Evolutionary conservation across 1,284 basidiomycete species (phyloP).

Genomic region (Porodaedalea pini): DNA sequence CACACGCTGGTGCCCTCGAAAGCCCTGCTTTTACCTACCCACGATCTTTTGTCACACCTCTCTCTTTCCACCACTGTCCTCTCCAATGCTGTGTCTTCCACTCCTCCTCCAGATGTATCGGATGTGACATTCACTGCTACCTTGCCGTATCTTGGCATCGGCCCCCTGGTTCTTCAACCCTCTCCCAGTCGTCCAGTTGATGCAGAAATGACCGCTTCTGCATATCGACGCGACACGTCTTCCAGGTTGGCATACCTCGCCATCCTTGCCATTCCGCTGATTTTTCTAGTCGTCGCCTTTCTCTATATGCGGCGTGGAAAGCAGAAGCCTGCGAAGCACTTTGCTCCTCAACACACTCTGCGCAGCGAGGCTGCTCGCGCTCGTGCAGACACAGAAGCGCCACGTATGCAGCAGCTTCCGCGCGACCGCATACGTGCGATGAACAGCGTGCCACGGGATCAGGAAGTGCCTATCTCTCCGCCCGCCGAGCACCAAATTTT

Average conservation of each 20-base stretch:
- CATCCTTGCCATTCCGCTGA: background rate
- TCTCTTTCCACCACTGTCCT: background rate
- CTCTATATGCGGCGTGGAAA: slow-evolving; percentile 1
- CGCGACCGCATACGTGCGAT: slow-evolving; percentile 18
- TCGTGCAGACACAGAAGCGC: background rate
- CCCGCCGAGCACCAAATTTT: background rate
- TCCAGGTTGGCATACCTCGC: slow-evolving; percentile 4
- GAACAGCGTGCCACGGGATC: slow-evolving; percentile 11
- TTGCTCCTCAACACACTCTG: background rate
- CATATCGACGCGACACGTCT: background rate
- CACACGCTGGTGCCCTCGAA: background rate
- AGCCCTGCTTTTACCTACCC: background rate
- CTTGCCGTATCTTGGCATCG: slow-evolving; percentile 6
- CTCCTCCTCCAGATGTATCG: background rate
- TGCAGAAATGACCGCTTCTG: background rate
- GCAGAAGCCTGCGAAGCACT: slow-evolving; percentile 1
- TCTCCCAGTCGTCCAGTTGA: background rate
- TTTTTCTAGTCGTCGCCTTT: background rate
- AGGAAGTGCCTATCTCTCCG: background rate
- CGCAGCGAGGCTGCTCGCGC: slow-evolving; percentile 6
- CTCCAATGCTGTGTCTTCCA: background rate
- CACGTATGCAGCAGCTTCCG: slow-evolving; percentile 5
- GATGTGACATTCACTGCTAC: background rate
- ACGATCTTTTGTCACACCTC: too few relatives aligned
- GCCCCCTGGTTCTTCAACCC: slow-evolving; percentile 4